Percentiles rank a stretch among this genome's conserved stretches.
These are phyloP conservation scores for Pouteria glomerata DNA, from an alignment of 148 eudicot genomes.

Conservation along the genomic window DNA sequence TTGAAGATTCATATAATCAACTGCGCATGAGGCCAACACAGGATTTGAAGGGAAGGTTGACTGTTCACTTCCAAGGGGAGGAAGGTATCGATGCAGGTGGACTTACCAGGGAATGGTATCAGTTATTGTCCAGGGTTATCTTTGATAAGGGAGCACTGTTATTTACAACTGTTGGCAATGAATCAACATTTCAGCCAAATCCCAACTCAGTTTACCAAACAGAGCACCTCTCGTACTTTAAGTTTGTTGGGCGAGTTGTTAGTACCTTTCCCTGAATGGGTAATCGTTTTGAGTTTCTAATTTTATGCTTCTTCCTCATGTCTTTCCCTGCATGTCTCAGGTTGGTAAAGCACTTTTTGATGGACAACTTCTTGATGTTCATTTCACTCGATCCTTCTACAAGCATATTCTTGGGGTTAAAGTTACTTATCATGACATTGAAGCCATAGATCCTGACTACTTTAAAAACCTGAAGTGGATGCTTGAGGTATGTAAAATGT, in stretches of 20 bases:
- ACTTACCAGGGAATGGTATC: conserved; percentile 99
- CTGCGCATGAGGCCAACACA: conserved; percentile 77
- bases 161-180: conserved; percentile 96
- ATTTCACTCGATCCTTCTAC: conserved; percentile 96
- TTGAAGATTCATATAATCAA: conserved; percentile 98
- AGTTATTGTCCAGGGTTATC: conserved; percentile 83
- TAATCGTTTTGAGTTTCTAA: not conserved
- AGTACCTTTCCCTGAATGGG: conserved; percentile 30
- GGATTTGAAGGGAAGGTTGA: conserved; percentile 92
- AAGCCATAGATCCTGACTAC: conserved; percentile 97
- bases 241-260: conserved; percentile 97
- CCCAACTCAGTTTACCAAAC: conserved; percentile 98
- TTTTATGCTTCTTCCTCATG: conserved; percentile 16
- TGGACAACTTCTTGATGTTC: conserved; percentile 97
- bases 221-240: conserved; percentile 97
- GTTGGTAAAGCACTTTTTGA: conserved; percentile 97
- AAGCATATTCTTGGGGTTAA: conserved; percentile 97
- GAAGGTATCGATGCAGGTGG: conserved; percentile 99
- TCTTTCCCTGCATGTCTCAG: conserved; percentile 32
- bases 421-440: conserved; percentile 98
- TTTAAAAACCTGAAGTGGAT: conserved; percentile 94
- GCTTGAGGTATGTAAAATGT: conserved; percentile 69
- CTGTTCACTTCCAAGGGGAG: conserved; percentile 96
- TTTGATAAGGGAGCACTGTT: conserved; percentile 94
- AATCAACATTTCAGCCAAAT: conserved; percentile 95